Base-by-base conservation (phyloP, 129 eudicot species). In the Flaveria bidentis region DNA sequence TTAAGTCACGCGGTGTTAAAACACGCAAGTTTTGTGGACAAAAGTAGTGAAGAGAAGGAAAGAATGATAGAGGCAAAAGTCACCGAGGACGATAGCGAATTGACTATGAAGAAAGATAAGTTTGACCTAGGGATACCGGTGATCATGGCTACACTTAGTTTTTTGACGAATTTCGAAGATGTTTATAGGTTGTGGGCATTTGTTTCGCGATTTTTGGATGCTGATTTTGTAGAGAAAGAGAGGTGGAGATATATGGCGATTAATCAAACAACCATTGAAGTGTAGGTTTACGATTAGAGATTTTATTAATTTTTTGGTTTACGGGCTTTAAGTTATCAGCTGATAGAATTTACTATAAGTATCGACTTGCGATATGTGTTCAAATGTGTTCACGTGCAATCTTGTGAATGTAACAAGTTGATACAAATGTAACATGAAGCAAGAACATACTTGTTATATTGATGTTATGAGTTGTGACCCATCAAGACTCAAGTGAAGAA, bases 151-250 rank as follows among this genome's bases (percentile, higher is more conserved):
- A 82, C 88, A n/a, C 10, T 94, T 16, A 90, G 96, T 9, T 88
- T 85, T 67, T 66, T 94, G 84, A 87, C 85, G 16, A 88, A 89
- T 77, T 91, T 91, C 76, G 96, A 91, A 45, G 98, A 94, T 69
- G 78, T 83, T 78, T 87, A 88, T 52, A 86, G 78, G 68, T 47
- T 91, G n/a, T 91, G 98, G 98, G 81, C 55, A 26, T 94, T 94
- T 51, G 87, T 85, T 58, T 76, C 98, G 1, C 70, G 85, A 68
- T 94, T 91, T 76, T 72, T 91, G 83, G 97, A 94, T 91, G 97
- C 98, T 8, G 98, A 91, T 85, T 91, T 85, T 81, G 97, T 90
- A 65, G 97, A 93, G 91, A 93, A 90, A 81, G 98, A 93, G 72
- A 74, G 91, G 41, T 90, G 98, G 98, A 89, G 97, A 67, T 93